phyloP scores from a whole-genome alignment of 495 filamentous ascomycete species.

The Penicillium coprophilum region DNA sequence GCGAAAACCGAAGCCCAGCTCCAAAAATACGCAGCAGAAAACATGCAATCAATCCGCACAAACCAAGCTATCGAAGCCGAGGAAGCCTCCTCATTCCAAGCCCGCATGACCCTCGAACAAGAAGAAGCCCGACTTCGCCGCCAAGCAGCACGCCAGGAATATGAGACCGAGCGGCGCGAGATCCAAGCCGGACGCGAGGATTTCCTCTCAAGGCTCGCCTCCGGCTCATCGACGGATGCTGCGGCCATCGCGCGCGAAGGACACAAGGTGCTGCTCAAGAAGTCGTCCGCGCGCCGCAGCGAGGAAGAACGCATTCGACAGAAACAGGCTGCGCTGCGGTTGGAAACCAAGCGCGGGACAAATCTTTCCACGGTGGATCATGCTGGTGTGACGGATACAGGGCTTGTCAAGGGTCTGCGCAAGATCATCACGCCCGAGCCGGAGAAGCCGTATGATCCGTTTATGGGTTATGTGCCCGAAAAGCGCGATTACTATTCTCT shows the following conservation, averaged over 20 bases:
- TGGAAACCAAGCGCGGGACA: slow-evolving; percentile 35
- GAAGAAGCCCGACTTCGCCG: slow-evolving; percentile 59
- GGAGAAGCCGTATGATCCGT: slow-evolving; percentile 86
- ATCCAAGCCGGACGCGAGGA: slow-evolving; percentile 60
- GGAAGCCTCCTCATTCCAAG: slow-evolving; percentile 54
- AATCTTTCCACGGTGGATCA: slow-evolving; percentile 24
- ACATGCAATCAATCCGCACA: slow-evolving; percentile 56
- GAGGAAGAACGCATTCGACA: slow-evolving; percentile 50
- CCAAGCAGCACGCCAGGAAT: slow-evolving; percentile 55
- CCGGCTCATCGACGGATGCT: slow-evolving; percentile 47
- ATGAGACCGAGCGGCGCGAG: slow-evolving; percentile 64
- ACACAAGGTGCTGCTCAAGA: slow-evolving; percentile 68
- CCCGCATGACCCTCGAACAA: slow-evolving; percentile 67
- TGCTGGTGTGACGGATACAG: slow-evolving; percentile 34
- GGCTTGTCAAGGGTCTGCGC: slow-evolving; percentile 73
- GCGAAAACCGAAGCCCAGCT: slow-evolving; percentile 70
- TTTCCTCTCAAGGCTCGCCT: slow-evolving; percentile 52
- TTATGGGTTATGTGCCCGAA: slow-evolving; percentile 67
- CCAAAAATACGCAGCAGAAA: slow-evolving; percentile 62
- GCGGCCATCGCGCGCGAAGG: slow-evolving; percentile 53
- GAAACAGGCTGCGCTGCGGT: slow-evolving; percentile 45
- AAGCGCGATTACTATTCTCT: slow-evolving; percentile 67
- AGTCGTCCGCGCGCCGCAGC: slow-evolving; percentile 54
- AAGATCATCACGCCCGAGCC: slow-evolving; percentile 57
- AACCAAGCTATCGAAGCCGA: slow-evolving; percentile 55